A percentile compares a stretch with the other conserved stretches of the same genome.
Evolutionary conservation across 75 land plant genomes (phyloP).

Genomic region (Pinus taeda): DNA sequence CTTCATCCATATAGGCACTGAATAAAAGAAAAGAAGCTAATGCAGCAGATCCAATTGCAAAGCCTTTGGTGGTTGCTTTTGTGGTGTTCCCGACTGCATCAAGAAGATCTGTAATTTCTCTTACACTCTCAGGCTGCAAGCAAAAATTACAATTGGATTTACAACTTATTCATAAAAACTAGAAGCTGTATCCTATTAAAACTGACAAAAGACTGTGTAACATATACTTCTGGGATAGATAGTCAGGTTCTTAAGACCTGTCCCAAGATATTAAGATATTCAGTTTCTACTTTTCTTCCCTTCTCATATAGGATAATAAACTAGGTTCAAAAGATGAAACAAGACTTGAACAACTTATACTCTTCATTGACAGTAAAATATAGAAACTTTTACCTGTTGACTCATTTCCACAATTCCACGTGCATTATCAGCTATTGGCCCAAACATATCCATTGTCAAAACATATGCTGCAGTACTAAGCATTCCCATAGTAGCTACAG

Average conservation of each 20-base stretch:
- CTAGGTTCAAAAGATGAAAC: no score
- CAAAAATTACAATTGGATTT: background rate
- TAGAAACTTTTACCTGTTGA: conserved; percentile 66
- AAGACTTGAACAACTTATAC: background rate
- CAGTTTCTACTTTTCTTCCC: background rate
- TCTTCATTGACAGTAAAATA: background rate
- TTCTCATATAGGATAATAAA: background rate
- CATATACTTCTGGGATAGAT: background rate
- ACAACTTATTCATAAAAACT: background rate
- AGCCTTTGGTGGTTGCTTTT: no score
- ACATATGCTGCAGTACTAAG: no score
- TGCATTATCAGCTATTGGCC: conserved; percentile 99
- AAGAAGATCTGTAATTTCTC: no score
- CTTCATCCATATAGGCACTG: no score
- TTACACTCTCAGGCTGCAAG: conserved; percentile 97
- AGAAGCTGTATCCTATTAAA: background rate
- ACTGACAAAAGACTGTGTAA: background rate
- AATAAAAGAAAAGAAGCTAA: no score
- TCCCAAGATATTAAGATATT: background rate
- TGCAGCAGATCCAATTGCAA: no score
- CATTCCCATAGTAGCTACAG: no score
- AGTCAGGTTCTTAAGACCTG: background rate
- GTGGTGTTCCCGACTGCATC: no score
- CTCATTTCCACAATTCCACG: conserved; percentile 99
- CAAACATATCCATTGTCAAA: no score